Base-by-base conservation (phyloP, 164 flowering plant species). In the Annona cherimola region DNA sequence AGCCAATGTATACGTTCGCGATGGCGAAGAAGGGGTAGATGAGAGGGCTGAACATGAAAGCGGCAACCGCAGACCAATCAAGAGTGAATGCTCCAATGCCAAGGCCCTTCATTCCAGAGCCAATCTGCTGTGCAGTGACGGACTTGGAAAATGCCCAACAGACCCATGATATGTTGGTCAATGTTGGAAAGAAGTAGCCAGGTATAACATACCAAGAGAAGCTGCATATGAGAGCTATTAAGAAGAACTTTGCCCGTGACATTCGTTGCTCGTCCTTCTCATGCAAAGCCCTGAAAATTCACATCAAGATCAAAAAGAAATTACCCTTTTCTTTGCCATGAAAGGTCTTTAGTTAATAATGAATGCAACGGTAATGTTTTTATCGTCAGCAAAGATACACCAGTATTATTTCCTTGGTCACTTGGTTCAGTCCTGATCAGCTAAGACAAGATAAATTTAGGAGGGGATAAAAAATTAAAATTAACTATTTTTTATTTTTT, bases 81-180 rank as follows among this genome's bases (percentile, higher is more conserved):
- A 85, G 79, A 3, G 87, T 73, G 59, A 83, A 67, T 11, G 87
- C 82, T 26, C 84, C 84, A 6, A 85, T 68, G n/a, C 84, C 87
- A 2, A 85, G 71, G 66, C 87, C 87, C 6, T 39, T 40, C 77
- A 81, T 73, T 20, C 87, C 87, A 1, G 87, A 85, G 4, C 87
- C 87, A 1, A 85, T 42, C 73, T 85, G 87, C 61, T 85, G 87
- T 8, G 82, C 85, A 0, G 83, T 85, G 62, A 85, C 83, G 1
- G 87, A 83, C 61, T 81, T 83, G 61, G 84, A 71, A 71, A 83
- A 83, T 55, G 57, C 78, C 83, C 81, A 83, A 71, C 87, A 85
- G 5, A 85, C 66, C 84, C 83, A 77, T 54, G 87, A 85, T 41
- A 85, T 64, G 72, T 72, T 83, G 4, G 83, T 72, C 11, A 85